Evolutionary conservation across 1,284 basidiomycete species (phyloP), one percentile per base, ranked within the genome.

Genomic region (Bondarzewia mesenterica): DNA sequence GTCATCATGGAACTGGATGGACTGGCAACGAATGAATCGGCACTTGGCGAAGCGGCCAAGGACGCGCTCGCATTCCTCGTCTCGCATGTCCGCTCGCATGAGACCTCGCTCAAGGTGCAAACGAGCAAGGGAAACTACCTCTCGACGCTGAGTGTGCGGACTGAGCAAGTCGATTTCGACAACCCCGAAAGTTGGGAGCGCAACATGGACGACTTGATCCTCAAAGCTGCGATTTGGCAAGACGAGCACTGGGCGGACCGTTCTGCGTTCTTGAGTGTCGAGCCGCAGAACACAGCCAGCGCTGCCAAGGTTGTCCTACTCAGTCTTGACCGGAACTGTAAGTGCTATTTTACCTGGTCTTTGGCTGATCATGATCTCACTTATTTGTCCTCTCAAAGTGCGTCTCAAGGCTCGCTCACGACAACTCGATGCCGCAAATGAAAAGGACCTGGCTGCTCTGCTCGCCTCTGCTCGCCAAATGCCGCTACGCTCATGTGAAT

Each of bases 1-100:
- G 95, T 96, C 48, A 78, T 98, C 58, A 97, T 94, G 73, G 95
- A 99, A 60, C 82, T 99, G 8, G 95, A 99, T 58, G 93, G 94
- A 12, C 77, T 98, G 27, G 76, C 80, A 0, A 72, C 75, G 50
- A 89, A 91, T 59, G 55, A 71, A 0, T 77, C 80, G 15, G 69
- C 63, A 23, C 78, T 94, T 12, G 87, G 85, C 41, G 77, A 79
- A 46, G 75, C 81, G 0, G 93, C 95, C 0, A 69, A 73, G 25
- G 70, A 73, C 14, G 89, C 93, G 0, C 72, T 96, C 47, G 57
- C 71, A 0, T 94, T 91, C 59, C 77, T 97, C 56, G 81, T 80
- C 15, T 70, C 75, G n/a, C 83, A 83, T 54, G 70, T 97, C 51
- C 85, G 85, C 44, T 76, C 82, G 5, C 85, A 91, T 57, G 67